A percentile compares a stretch with the other conserved stretches of the same genome.
These are phyloP conservation scores for Penicillium malachiteum DNA, from an alignment of 495 filamentous ascomycete species.

Conservation along the genomic window DNA sequence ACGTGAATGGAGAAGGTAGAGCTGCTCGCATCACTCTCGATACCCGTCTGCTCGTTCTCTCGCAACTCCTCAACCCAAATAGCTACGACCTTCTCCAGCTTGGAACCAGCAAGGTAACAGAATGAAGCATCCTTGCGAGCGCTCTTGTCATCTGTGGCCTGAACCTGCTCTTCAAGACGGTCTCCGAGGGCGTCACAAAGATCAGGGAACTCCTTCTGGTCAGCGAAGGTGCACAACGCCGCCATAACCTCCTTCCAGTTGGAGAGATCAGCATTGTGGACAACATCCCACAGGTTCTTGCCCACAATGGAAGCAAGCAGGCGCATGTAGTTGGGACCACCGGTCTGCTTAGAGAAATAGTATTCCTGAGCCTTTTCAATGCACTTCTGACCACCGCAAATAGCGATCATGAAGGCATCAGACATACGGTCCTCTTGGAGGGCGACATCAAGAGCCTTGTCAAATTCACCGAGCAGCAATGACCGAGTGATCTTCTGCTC, in stretches of 20 bases:
- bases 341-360: constrained; percentile 80
- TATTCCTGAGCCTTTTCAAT: constrained; percentile 91
- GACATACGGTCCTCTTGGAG: constrained; percentile 85
- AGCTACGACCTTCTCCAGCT: constrained; percentile 90
- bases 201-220: constrained; percentile 86
- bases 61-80: constrained; percentile 91
- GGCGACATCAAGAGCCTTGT: constrained; percentile 83
- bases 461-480: constrained; percentile 85
- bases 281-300: constrained; percentile 98
- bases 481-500: constrained; percentile 87
- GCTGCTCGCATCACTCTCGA: constrained; percentile 64
- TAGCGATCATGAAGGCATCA: constrained; percentile 97
- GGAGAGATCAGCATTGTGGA: constrained; percentile 87
- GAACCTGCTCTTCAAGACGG: constrained; percentile 72
- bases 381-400: constrained; percentile 90
- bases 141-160: constrained; percentile 46
- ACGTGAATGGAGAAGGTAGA: constrained; percentile 92
- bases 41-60: constrained; percentile 72
- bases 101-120: constrained; percentile 92
- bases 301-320: constrained; percentile 88
- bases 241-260: constrained; percentile 98
- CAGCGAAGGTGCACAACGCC: constrained; percentile 89
- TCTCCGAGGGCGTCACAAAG: constrained; percentile 97
- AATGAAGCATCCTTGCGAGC: constrained; percentile 86
- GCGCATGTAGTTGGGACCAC: constrained; percentile 87